Base-by-base conservation (phyloP, 2,329 filamentous ascomycete species). In the Aphanoascus verrucosus region DNA sequence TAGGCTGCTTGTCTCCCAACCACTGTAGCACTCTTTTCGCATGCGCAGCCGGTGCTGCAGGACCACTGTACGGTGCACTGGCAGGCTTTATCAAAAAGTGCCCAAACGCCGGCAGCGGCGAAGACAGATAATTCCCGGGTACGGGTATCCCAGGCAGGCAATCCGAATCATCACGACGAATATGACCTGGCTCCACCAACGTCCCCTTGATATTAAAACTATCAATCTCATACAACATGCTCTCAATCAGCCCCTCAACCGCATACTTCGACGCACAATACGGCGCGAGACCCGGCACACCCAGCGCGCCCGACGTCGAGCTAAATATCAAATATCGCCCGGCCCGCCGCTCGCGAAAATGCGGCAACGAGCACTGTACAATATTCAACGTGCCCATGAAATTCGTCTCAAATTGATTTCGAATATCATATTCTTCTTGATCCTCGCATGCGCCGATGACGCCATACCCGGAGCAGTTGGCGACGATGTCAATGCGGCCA, bases 241-340 rank as follows among this genome's bases (percentile, higher is more conserved):
- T 90, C 69, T 98, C 93, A 61, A 97, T 89, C 52, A 98, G 74
- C 0, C 91, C 93, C 66, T 98, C 93, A 3, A 95, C 88, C 0
- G 93, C 93, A 69, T 96, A 97, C 68, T 97, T 98, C 14, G 89
- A 95, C 1, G 93, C 93, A 69, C 91, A 97, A 65, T 95, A 97
- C 0, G 91, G 91, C 0, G 91, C 91, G 5, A 97, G 72, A 0
- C 93, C 93, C 0, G 93, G 93, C 0, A 97, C 88, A 1, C 91
- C 93, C n/a, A 96, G 77, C 0, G 91, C 88, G 3, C 93, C 93
- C 32, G 86, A 86, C 0, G 89, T 96, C 7, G 86, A 93, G 65
- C 88, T 95, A 72, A 97, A 96, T 58, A 97, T 94, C 49, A 97
- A 76, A 67, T 96, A 97, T 31, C 90, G 81, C 1, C 93, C 93